A percentile compares a stretch with the other conserved stretches of the same genome.
Conservation (phyloP, 768 basidiomycete genomes). For the Hygrophorus pudorinus region DNA sequence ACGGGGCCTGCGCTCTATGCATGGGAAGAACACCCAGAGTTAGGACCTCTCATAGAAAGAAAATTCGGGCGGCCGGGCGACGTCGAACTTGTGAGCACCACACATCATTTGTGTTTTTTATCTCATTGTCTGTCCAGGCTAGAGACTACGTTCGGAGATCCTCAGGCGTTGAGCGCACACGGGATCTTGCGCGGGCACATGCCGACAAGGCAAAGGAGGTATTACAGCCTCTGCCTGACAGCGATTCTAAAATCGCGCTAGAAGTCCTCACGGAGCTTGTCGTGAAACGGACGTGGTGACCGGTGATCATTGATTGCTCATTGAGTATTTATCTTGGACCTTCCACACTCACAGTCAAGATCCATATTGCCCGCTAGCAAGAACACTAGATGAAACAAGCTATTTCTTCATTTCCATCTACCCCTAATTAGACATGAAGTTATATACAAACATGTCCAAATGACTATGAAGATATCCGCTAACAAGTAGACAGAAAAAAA, state of each 20-base stretch:
- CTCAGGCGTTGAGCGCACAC: conserved; percentile 71
- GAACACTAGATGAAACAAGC: background rate
- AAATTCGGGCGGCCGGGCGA: conserved; percentile 74
- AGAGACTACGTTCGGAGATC: conserved; percentile 56
- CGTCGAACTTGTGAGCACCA: conserved; percentile 53
- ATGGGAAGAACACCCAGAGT: conserved; percentile 85
- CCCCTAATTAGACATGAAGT: too few relatives aligned
- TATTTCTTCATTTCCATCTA: background rate
- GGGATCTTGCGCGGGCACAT: conserved; percentile 63
- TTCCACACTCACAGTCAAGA: background rate
- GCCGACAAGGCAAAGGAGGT: conserved; percentile 68
- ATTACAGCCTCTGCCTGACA: conserved; percentile 64
- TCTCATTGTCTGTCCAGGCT: conserved; percentile 34
- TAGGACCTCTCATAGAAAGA: conserved; percentile 74
- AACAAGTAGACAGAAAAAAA: background rate
- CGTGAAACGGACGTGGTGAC: conserved; percentile 48
- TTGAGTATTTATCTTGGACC: background rate
- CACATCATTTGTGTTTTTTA: background rate
- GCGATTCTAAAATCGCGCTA: conserved; percentile 70
- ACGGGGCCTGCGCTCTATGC: conserved; percentile 94
- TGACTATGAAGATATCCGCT: background rate
- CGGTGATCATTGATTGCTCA: conserved; percentile 20
- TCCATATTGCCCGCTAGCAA: too few relatives aligned
- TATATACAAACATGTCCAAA: too few relatives aligned
- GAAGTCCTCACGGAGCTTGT: conserved; percentile 62